Conservation (phyloP, 2,329 filamentous ascomycete genomes). For the Eurotiales sp. region DNA sequence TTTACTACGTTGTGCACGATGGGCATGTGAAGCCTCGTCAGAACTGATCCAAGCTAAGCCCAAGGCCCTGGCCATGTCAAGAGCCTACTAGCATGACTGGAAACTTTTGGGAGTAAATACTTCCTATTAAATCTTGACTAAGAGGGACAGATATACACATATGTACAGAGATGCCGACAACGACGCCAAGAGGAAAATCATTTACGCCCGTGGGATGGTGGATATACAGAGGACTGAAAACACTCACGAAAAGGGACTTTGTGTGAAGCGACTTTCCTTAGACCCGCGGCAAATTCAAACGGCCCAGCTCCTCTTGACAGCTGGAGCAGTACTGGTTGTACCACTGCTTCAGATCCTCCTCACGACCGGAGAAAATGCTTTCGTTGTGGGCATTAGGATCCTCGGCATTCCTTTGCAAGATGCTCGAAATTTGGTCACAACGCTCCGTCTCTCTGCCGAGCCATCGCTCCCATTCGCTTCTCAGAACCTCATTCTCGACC, state of each 20-base stretch:
- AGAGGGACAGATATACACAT: slow-evolving; percentile 3
- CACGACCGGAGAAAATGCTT: slow-evolving; percentile 30
- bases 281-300: slow-evolving; percentile 18
- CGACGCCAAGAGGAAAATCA: background rate
- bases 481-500: slow-evolving; percentile 80
- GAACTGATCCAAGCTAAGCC: slow-evolving; percentile 44
- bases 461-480: slow-evolving; percentile 93
- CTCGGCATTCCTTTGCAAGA: slow-evolving; percentile 34
- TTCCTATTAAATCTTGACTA: background rate
- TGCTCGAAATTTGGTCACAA: slow-evolving; percentile 61
- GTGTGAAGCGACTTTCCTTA: background rate
- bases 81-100: no score
- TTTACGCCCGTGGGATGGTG: background rate
- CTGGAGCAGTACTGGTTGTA: slow-evolving; percentile 61
- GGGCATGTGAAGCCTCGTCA: slow-evolving; percentile 63
- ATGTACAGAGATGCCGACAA: slow-evolving; percentile 2
- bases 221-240: slow-evolving; percentile 18
- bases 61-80: background rate
- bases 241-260: background rate
- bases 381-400: slow-evolving; percentile 24
- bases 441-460: slow-evolving; percentile 71
- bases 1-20: slow-evolving; percentile 64
- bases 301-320: slow-evolving; percentile 48
- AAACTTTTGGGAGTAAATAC: background rate
- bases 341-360: slow-evolving; percentile 51